Evolutionary conservation across 768 basidiomycete genomes (phyloP), one percentile per base, ranked within the genome.

Genomic region (Serendipita sp.): DNA sequence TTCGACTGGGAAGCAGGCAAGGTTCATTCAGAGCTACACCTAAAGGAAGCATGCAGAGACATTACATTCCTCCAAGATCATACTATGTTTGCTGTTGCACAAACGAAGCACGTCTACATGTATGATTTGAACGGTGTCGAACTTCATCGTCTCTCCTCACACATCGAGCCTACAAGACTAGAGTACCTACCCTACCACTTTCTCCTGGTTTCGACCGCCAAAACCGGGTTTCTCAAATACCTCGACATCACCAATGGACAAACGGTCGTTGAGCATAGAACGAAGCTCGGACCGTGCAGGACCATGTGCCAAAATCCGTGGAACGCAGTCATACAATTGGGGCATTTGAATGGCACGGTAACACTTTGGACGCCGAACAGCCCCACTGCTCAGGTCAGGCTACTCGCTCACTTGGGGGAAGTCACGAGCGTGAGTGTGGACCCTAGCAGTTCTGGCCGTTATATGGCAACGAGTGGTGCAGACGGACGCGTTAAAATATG

Each of bases 281-380:
- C 93, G 7, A 91, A 90, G 71, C 80, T 95, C 30, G 94, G 96
- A 2, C 81, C 86, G 7, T 91, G 89, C 69, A 80, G 76, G 38
- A 82, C 88, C 44, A 89, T 99, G 85, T 78, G 89, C 0, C 93
- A 97, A 78, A 97, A 96, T 72, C 73, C 78, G 15, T 93, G 97
- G 76, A 94, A 88, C 73, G 96, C 92, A 11, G 91, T 98, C 67
- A 86, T 97, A 64, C 85, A 96, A 67, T 83, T 96, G 8, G 96
- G 96, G 0, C 95, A 98, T 71, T 85, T 90, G 70, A 97, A 97
- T 70, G 95, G 95, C 13, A 86, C 85, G 30, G 88, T 97, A n/a
- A 93, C 93, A 0, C 78, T 98, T 1, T 97, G 94, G 93, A 95
- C 94, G 4, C 96, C 96, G 0, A 96, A 95, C 71, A 79, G 96